phyloP scores from a whole-genome alignment of 2,329 filamentous ascomycete genomes.

The Cladosporium sp. region DNA sequence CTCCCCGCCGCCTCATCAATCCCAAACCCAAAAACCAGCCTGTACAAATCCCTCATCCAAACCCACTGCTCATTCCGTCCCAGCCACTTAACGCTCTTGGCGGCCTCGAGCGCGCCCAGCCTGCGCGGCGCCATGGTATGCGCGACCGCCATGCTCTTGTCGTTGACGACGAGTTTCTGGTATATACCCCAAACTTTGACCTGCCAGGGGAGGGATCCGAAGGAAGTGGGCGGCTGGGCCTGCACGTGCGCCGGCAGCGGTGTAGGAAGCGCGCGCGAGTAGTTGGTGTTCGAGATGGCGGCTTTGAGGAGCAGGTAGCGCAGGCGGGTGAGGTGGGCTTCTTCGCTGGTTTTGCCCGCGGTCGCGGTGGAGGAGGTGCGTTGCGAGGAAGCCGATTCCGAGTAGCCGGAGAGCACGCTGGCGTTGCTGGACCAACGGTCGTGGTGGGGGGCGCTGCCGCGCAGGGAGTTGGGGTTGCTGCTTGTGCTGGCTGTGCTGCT shows the following conservation, averaged over 20 bases:
- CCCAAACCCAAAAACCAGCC: conserved; percentile 78
- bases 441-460: conserved; percentile 50
- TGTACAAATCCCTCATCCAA: conserved; percentile 79
- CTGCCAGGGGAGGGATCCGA: conserved; percentile 70
- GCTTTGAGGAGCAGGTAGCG: conserved; percentile 76
- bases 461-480: conserved; percentile 16
- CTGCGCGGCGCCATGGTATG: conserved; percentile 56
- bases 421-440: conserved; percentile 74
- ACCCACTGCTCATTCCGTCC: conserved; percentile 66
- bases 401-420: conserved; percentile 75
- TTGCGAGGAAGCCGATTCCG: conserved; percentile 56
- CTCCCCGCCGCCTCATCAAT: conserved; percentile 72
- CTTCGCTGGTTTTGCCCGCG: conserved; percentile 56
- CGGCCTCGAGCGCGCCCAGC: conserved; percentile 70
- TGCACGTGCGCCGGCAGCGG: conserved; percentile 73
- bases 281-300: conserved; percentile 81
- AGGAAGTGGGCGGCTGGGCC: conserved; percentile 68
- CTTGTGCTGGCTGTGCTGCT: conserved; percentile 20
- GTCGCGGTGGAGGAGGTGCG: conserved; percentile 70
- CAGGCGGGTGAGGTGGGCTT: conserved; percentile 70
- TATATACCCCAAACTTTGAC: conserved; percentile 70
- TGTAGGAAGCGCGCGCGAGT: conserved; percentile 55
- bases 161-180: conserved; percentile 71
- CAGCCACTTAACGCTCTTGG: conserved; percentile 75
- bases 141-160: conserved; percentile 60